phyloP scores from a whole-genome alignment of 257 asterid species.

The Penstemon barbatus region DNA sequence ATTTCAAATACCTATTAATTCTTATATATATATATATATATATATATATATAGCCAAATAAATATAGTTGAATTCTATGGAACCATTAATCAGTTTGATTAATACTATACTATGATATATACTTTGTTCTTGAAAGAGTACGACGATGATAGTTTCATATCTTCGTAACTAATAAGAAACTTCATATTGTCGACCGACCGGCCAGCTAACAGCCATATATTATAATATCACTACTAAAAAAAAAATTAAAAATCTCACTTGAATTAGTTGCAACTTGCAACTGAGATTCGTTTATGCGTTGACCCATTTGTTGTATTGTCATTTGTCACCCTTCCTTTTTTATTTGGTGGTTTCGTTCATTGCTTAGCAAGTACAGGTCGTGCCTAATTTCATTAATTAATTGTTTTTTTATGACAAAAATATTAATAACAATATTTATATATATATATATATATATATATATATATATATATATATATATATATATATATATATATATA shows the following conservation, averaged over 20 bases:
- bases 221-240: too few relatives aligned
- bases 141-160: constrained; percentile 6
- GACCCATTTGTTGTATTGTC: too few relatives aligned
- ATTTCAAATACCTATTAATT: neutral
- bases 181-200: neutral
- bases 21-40: neutral
- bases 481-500: too few relatives aligned
- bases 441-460: too few relatives aligned
- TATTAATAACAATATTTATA: too few relatives aligned
- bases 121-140: neutral
- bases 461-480: too few relatives aligned
- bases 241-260: neutral
- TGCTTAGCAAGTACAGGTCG: too few relatives aligned
- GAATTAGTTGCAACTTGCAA: constrained; percentile 6
- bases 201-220: neutral
- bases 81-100: neutral
- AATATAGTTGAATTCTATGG: neutral
- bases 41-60: too few relatives aligned
- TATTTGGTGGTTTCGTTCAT: too few relatives aligned
- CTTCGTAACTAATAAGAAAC: neutral
- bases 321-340: too few relatives aligned
- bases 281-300: constrained; percentile 7
- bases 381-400: too few relatives aligned
- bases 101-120: neutral
- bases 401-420: too few relatives aligned